Evolutionary conservation across 768 basidiomycete species (phyloP).

Genomic region (Kwoniella sp.): DNA sequence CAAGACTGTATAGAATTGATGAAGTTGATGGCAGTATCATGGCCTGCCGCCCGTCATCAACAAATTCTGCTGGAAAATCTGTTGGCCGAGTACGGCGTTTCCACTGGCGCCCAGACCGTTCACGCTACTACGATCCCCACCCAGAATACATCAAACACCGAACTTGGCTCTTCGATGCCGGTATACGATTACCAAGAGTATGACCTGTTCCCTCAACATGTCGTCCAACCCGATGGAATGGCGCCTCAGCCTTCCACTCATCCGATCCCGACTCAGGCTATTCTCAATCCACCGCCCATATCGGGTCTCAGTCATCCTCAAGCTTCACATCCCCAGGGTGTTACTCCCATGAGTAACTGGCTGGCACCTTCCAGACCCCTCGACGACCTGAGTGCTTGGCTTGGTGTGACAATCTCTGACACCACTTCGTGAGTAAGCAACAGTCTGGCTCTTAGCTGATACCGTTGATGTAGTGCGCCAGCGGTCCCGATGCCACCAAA

Average conservation of each 20-base stretch:
- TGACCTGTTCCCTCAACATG: neutral
- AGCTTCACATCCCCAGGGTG: neutral
- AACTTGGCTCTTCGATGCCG: neutral
- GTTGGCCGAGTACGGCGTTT: slow-evolving; percentile 31
- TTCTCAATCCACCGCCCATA: neutral
- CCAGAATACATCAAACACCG: too few relatives aligned
- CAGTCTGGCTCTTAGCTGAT: neutral
- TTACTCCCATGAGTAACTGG: neutral
- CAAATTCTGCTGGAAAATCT: slow-evolving; percentile 27
- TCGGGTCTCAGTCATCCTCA: neutral
- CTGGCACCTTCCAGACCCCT: neutral
- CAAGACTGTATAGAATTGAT: slow-evolving; percentile 37
- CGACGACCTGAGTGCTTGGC: neutral
- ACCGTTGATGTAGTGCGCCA: neutral
- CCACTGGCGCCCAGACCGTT: neutral
- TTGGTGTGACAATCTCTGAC: neutral
- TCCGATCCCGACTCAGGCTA: neutral
- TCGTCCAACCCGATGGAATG: neutral
- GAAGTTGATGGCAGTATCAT: slow-evolving; percentile 34
- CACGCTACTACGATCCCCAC: too few relatives aligned
- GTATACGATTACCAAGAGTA: neutral
- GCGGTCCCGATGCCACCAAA: neutral
- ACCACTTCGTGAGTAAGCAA: neutral
- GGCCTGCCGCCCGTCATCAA: slow-evolving; percentile 37
- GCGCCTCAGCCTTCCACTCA: neutral